Conservation (phyloP, 2,329 filamentous ascomycete genomes). For the Botrytis elliptica region DNA sequence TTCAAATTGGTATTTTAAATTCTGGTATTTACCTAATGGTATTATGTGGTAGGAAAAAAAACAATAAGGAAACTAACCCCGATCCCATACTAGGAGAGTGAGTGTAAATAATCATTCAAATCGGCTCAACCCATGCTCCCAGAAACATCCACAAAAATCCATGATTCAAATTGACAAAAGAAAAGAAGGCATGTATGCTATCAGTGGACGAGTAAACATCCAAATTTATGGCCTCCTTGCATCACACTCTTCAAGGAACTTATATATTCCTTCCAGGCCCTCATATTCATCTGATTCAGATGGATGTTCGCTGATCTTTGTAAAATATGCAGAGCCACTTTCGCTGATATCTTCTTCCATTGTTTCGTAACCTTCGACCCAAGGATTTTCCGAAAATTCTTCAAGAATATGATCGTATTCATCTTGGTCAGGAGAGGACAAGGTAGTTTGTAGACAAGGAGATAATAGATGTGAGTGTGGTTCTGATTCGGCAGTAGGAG, state of each 20-base stretch:
- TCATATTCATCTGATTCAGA: conserved; percentile 52
- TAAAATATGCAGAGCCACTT: conserved; percentile 36
- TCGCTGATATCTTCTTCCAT: conserved; percentile 34
- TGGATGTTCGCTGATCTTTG: conserved; percentile 40
- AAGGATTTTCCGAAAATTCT: conserved; percentile 34
- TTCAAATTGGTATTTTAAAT: background rate
- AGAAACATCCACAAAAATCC: background rate
- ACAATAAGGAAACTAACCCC: background rate
- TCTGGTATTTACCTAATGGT: background rate
- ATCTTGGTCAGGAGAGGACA: conserved; percentile 33
- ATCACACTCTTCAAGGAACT: conserved; percentile 65
- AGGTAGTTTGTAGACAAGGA: conserved; percentile 28
- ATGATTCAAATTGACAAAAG: conserved; percentile 1
- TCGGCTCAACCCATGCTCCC: background rate
- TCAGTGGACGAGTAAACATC: background rate
- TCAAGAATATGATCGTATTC: conserved; percentile 32
- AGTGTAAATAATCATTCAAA: background rate
- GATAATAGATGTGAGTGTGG: conserved; percentile 25
- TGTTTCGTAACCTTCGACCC: conserved; percentile 38
- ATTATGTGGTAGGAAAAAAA: background rate
- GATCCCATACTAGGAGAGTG: background rate
- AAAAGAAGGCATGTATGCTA: background rate
- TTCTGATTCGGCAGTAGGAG: conserved; percentile 55
- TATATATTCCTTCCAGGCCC: conserved; percentile 62
- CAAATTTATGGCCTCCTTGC: conserved; percentile 16